Percentiles rank a stretch among this genome's conserved stretches.
Conservation (phyloP, 352 stramenopile genomes). For the Globisporangium orthogonon region DNA sequence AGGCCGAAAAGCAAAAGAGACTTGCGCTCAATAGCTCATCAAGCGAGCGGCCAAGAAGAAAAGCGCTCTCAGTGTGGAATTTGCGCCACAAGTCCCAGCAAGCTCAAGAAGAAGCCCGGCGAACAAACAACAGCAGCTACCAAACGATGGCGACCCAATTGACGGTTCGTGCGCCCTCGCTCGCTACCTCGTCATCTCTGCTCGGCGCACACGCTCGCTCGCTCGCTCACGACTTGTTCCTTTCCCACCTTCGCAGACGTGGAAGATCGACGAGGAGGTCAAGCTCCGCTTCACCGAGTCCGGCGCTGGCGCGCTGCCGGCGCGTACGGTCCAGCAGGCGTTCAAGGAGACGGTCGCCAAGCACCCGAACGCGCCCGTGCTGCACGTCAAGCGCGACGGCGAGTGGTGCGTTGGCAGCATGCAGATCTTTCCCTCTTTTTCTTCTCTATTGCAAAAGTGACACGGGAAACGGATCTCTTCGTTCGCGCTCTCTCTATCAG, state of each 20-base stretch:
- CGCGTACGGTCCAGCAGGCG: slow-evolving; percentile 46
- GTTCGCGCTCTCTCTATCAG: slow-evolving; percentile 13
- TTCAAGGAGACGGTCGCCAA: slow-evolving; percentile 57
- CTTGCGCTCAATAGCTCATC: neutral
- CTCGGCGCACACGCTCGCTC: slow-evolving; percentile 34
- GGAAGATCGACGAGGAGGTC: slow-evolving; percentile 84
- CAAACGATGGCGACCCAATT: slow-evolving; percentile 14
- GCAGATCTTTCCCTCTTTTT: neutral
- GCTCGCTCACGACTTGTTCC: neutral
- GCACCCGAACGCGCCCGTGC: slow-evolving; percentile 42
- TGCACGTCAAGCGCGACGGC: slow-evolving; percentile 69
- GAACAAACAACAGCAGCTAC: too few relatives aligned
- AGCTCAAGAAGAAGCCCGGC: too few relatives aligned
- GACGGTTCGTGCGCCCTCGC: slow-evolving; percentile 21
- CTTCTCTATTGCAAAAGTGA: neutral
- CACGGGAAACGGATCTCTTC: slow-evolving; percentile 2
- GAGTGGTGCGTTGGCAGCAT: slow-evolving; percentile 41
- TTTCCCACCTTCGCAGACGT: slow-evolving; percentile 32
- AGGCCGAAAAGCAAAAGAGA: too few relatives aligned
- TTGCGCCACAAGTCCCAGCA: slow-evolving; percentile 22
- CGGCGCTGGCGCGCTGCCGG: slow-evolving; percentile 30
- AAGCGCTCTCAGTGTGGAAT: slow-evolving; percentile 29
- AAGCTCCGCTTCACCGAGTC: slow-evolving; percentile 58
- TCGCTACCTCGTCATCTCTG: neutral
- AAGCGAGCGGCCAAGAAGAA: neutral